Base-by-base conservation (phyloP, 495 filamentous ascomycete species). In the Schizothecium vesticola region DNA sequence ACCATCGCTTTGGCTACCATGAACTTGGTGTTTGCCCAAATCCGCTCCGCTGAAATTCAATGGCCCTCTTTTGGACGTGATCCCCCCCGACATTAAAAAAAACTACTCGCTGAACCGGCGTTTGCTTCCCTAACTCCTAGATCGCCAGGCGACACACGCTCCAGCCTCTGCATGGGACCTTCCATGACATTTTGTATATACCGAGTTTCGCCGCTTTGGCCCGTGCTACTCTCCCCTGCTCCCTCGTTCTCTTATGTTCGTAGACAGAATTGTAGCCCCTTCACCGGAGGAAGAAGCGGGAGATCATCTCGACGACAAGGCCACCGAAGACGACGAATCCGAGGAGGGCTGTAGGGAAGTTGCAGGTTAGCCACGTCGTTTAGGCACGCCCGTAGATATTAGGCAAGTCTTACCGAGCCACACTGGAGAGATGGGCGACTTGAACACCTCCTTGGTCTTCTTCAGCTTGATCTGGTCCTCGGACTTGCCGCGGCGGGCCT, bases 261-360 rank as follows among this genome's bases (percentile, higher is more conserved):
- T 61, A 21, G 11, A 26, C 59, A 24, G 13, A 10, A 21, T 64
- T 12, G 3, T 21, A 23, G 21, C 25, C 43, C 36, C 56, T 55
- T 62, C 28, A 23, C 10, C 59, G 19, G 24, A 91, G 84, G 76
- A 97, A 91, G 72, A 99, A 82, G 67, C 91, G 86, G 33, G 83
- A 82, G 68, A 98, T 67, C 59, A 95, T 78, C 76, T 97, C 93
- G 76, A 97, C 92, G 62, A 93, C 71, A 26, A 96, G 79, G 51
- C 93, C 93, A 66, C 93, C 93, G 76, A 92, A 91, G 67, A 97
- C 83, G 65, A 94, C 85, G 80, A 97, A 97, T 22, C 80, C 89
- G 65, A 97, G 86, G 51, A 96, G 60, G 26, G 83, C 93, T 97
- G 66, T 24, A 22, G n/a, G 21, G 26, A 55, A 1, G 21, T 29